Base-by-base conservation (phyloP, 441 rosid species). In the Jatropha podagrica region DNA sequence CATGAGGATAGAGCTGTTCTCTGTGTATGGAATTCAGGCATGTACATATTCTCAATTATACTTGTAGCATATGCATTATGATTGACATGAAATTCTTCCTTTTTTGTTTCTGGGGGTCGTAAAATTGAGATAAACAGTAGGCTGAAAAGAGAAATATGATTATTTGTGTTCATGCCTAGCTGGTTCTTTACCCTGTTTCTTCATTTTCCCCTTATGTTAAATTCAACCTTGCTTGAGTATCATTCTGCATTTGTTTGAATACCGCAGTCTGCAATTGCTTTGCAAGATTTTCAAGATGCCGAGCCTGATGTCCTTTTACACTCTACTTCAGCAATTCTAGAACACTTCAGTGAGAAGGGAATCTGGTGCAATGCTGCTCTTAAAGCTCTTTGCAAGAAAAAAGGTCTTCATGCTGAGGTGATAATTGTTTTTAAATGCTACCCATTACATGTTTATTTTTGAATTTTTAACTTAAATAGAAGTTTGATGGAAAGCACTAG, bases 261-360 rank as follows among this genome's bases (percentile, higher is more conserved):
- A 40, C 78, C 79, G 77, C 92, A 91, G 99, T 83, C 84, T 72
- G 72, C 74, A 56, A 83, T 95, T 80, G 83, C 83, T 75, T 81
- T 92, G 83, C 86, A 87, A 83, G 95, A 93, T 79, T 91, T 91
- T 85, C 94, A 90, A 85, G 98, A 90, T 79, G 98, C 97, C 0
- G 99, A 95, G 78, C 92, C 97, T 58, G 98, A 91, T 83, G 74
- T 79, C 75, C 86, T 95, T 77, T 91, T 80, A 27, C 89, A 93
- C 85, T 91, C 87, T 40, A 86, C 89, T 67, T 72, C 84, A 44
- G 85, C 86, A 82, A 91, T 90, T 77, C 74, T 95, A 61, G 92
- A 89, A 23, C 91, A 84, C 74, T 88, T 93, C 72, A 81, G 81
- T 23, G 82, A 81, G 76, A 89, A 84, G 76, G 96, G 93, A 69